phyloP scores from a whole-genome alignment of 345 rosid species.

The Citrus mangshanensis region DNA sequence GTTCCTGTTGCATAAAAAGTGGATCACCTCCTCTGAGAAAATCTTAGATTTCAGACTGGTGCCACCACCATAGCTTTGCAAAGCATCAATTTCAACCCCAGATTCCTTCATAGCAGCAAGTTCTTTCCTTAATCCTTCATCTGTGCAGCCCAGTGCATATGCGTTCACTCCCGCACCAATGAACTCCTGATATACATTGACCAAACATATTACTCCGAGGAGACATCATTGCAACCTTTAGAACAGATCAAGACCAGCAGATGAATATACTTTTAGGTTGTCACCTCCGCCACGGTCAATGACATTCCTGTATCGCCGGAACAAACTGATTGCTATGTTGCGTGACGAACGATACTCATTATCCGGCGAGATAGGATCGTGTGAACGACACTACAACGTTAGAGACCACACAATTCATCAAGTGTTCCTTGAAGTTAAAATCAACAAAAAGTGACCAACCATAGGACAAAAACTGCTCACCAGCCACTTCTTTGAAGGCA shows the following conservation, averaged over 20 bases:
- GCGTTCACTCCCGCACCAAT: constrained; percentile 88
- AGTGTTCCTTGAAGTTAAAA: neutral
- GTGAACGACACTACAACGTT: constrained; percentile 49
- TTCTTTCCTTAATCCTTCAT: constrained; percentile 72
- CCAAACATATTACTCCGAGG: constrained; percentile 16
- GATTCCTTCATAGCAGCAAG: constrained; percentile 66
- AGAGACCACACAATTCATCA: constrained; percentile 5
- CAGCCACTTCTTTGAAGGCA: constrained; percentile 49
- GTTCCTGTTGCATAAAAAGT: neutral
- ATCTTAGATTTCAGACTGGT: constrained; percentile 68
- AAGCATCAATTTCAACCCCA: constrained; percentile 55
- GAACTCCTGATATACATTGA: constrained; percentile 59
- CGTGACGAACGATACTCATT: constrained; percentile 88
- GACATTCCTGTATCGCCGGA: constrained; percentile 76
- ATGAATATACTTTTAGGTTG: constrained; percentile 73
- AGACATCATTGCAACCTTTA: constrained; percentile 8
- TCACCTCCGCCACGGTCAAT: constrained; percentile 92
- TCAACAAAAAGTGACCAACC: neutral
- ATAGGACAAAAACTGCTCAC: constrained; percentile 33
- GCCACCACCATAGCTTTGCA: constrained; percentile 59
- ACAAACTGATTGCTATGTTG: constrained; percentile 81
- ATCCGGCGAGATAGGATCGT: constrained; percentile 47
- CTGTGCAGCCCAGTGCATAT: constrained; percentile 81
- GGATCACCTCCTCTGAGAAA: constrained; percentile 53
- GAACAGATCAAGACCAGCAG: constrained; percentile 19